These are phyloP conservation scores for Fraxinus dipetala DNA, from an alignment of 305 asterid species.

Conservation along the genomic window DNA sequence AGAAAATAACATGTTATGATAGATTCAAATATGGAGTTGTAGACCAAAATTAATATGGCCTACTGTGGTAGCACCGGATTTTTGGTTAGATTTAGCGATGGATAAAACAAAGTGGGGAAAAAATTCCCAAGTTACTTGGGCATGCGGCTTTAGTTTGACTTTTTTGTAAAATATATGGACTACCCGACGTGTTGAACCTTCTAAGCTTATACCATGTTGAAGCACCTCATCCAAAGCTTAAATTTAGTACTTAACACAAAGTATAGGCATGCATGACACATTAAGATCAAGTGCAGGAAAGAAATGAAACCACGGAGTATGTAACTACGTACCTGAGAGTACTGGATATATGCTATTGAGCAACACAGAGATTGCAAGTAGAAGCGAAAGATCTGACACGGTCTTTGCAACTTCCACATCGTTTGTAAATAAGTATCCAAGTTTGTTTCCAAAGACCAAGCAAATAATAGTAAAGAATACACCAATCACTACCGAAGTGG, in stretches of 20 bases:
- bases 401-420: constrained; percentile 35
- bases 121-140: too few relatives aligned
- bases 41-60: background rate
- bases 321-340: constrained; percentile 32
- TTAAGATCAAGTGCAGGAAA: background rate
- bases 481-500: constrained; percentile 40
- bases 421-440: constrained; percentile 45
- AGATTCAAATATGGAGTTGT: background rate
- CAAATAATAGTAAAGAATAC: constrained; percentile 30
- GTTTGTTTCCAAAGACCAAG: constrained; percentile 34
- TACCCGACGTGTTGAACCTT: too few relatives aligned
- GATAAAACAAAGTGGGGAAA: too few relatives aligned
- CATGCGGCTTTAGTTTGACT: too few relatives aligned
- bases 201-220: too few relatives aligned
- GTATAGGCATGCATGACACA: background rate
- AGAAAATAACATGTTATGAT: background rate
- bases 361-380: constrained; percentile 35
- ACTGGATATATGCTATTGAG: constrained; percentile 44
- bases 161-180: too few relatives aligned
- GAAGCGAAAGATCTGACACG: constrained; percentile 26
- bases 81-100: too few relatives aligned
- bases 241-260: too few relatives aligned
- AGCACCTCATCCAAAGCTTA: background rate
- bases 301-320: background rate
- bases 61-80: too few relatives aligned